phyloP scores from a whole-genome alignment of 495 filamentous ascomycete species.

The Amorphotheca resinae region DNA sequence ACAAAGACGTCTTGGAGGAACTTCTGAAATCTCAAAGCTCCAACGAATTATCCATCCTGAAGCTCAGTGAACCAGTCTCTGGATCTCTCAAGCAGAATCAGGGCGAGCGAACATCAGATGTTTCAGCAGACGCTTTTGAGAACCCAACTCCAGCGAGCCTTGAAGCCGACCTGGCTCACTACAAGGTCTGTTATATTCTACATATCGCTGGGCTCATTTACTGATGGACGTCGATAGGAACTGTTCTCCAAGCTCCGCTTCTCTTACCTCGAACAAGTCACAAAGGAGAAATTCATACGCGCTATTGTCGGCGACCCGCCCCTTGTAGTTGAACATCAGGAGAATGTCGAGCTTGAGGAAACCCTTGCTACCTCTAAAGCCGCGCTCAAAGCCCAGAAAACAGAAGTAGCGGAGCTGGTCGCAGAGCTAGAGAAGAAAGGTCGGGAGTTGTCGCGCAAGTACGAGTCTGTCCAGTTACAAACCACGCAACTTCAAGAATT shows the following conservation, averaged over 20 bases:
- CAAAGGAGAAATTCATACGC: slow-evolving; percentile 69
- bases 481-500: slow-evolving; percentile 44
- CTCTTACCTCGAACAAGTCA: slow-evolving; percentile 76
- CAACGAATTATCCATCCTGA: slow-evolving; percentile 57
- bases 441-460: slow-evolving; percentile 40
- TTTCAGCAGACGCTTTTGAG: slow-evolving; percentile 50
- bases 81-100: slow-evolving; percentile 30
- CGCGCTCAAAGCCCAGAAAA: slow-evolving; percentile 62
- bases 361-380: slow-evolving; percentile 60
- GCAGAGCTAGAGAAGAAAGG: slow-evolving; percentile 57
- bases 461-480: slow-evolving; percentile 53
- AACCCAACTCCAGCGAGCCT: slow-evolving; percentile 62
- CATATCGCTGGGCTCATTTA: not conserved
- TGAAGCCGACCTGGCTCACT: slow-evolving; percentile 77
- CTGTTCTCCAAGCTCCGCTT: slow-evolving; percentile 94
- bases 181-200: slow-evolving; percentile 39
- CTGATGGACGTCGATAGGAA: slow-evolving; percentile 39
- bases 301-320: slow-evolving; percentile 77
- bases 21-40: slow-evolving; percentile 24
- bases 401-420: slow-evolving; percentile 62
- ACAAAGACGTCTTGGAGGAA: slow-evolving; percentile 20
- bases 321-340: slow-evolving; percentile 63
- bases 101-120: slow-evolving; percentile 49
- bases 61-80: slow-evolving; percentile 62
- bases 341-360: slow-evolving; percentile 71